These are phyloP conservation scores for Rehmannia glutinosa DNA, from an alignment of 257 asterid species.

Conservation along the genomic window DNA sequence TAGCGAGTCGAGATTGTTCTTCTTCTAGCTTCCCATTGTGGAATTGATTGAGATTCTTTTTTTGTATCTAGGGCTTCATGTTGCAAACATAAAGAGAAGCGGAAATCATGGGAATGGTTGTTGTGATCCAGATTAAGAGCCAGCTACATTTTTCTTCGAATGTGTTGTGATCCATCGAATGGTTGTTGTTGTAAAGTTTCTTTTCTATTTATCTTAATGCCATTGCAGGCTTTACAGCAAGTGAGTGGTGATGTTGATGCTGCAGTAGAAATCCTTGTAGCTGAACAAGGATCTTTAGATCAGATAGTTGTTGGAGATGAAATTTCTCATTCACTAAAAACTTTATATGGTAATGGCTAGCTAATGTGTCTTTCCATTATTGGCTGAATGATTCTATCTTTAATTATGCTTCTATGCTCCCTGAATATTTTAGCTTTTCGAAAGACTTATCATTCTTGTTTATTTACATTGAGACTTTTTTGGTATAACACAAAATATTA, in stretches of 20 bases:
- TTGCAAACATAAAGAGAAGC: neutral
- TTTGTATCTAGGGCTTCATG: constrained; percentile 8
- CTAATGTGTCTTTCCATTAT: constrained; percentile 17
- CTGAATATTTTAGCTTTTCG: no score
- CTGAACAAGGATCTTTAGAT: constrained; percentile 52
- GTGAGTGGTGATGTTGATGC: constrained; percentile 70
- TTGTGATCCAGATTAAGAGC: neutral
- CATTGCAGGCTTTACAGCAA: constrained; percentile 51
- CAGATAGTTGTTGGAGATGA: constrained; percentile 39
- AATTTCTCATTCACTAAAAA: constrained; percentile 24
- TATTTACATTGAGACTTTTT: no score
- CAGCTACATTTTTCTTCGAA: neutral
- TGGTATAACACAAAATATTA: neutral
- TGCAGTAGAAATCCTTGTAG: constrained; percentile 64
- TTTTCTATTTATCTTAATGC: constrained; percentile 9
- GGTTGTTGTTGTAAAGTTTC: constrained; percentile 1
- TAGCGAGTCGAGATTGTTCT: neutral
- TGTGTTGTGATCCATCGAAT: neutral
- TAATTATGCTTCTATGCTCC: no score
- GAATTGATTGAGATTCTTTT: constrained; percentile 9
- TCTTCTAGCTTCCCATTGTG: neutral
- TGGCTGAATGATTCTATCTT: neutral
- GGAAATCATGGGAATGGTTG: neutral
- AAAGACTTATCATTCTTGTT: no score
- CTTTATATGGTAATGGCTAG: constrained; percentile 42